Evolutionary conservation across 805 yeast genomes (phyloP).

Genomic region (Myxozyma lipomycoides): DNA sequence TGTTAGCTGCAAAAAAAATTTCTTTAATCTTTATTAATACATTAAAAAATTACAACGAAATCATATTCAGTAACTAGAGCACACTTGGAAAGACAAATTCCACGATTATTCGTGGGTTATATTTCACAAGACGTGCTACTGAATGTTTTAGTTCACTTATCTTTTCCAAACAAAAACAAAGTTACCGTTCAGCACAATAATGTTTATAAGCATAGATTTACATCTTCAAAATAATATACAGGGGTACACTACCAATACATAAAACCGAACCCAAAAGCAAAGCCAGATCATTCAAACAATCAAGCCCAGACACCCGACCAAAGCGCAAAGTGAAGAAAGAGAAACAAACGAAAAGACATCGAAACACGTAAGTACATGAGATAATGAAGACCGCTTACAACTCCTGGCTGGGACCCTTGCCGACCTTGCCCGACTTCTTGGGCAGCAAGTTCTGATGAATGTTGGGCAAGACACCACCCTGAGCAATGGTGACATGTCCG

Average conservation of each 20-base stretch:
- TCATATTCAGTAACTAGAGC: no score
- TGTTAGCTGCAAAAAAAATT: no score
- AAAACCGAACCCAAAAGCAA: conserved; percentile 19
- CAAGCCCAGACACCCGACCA: neutral
- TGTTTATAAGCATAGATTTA: neutral
- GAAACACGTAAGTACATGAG: neutral
- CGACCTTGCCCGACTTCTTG: conserved; percentile 52
- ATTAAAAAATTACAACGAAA: no score
- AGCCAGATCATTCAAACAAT: neutral
- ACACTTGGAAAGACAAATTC: no score
- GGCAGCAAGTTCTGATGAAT: conserved; percentile 90
- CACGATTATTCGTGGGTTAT: no score
- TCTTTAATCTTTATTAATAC: no score
- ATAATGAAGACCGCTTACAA: conserved; percentile 23
- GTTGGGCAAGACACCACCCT: conserved; percentile 99
- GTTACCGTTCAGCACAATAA: no score
- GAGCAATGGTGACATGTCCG: conserved; percentile 92
- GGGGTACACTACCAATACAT: conserved; percentile 17
- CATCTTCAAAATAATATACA: conserved; percentile 27
- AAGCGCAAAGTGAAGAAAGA: conserved; percentile 5
- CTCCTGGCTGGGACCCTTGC: conserved; percentile 34
- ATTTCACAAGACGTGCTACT: no score
- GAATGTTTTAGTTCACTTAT: no score
- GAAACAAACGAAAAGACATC: conserved; percentile 4
- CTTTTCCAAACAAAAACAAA: no score